These are phyloP conservation scores for Apophysomyces sp. DNA, from an alignment of 371 early-diverging fungal genomes.

Conservation along the genomic window DNA sequence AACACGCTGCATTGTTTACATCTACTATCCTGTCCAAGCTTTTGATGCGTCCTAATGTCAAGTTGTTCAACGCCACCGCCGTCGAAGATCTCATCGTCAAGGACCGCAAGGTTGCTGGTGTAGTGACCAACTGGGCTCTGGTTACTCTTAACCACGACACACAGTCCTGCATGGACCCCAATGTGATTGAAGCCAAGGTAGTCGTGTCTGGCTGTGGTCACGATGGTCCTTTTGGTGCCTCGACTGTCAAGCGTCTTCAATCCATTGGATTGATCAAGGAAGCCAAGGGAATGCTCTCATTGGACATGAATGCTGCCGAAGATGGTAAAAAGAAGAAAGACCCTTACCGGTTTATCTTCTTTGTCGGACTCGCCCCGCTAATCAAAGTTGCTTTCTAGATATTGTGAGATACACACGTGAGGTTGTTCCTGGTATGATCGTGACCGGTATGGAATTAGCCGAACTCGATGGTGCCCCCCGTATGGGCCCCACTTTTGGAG, in stretches of 20 bases:
- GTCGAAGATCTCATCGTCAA: conserved; percentile 76
- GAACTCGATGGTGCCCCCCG: conserved; percentile 62
- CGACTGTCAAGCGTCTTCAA: conserved; percentile 69
- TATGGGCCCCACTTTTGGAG: conserved; percentile 74
- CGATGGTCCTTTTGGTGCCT: conserved; percentile 76
- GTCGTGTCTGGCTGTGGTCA: conserved; percentile 74
- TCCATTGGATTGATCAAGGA: conserved; percentile 59
- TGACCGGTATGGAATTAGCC: conserved; percentile 73
- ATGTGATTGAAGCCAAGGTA: conserved; percentile 69
- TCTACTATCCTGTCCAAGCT: conserved; percentile 73
- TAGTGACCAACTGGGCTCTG: conserved; percentile 79
- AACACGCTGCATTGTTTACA: conserved; percentile 76
- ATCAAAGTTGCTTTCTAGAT: conserved; percentile 7
- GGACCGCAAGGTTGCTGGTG: conserved; percentile 51
- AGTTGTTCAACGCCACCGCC: conserved; percentile 79
- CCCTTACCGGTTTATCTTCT: too few relatives aligned
- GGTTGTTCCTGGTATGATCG: conserved; percentile 72
- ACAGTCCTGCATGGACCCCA: conserved; percentile 82
- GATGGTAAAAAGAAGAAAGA: conserved; percentile 29
- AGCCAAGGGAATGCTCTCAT: conserved; percentile 66
- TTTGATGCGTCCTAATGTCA: conserved; percentile 66
- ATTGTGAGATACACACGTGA: conserved; percentile 71
- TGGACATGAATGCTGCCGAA: conserved; percentile 77
- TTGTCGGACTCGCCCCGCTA: too few relatives aligned
- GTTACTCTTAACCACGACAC: conserved; percentile 67